Base-by-base conservation (phyloP, 139 green algal genomes). In the Chlorella ohadii region DNA sequence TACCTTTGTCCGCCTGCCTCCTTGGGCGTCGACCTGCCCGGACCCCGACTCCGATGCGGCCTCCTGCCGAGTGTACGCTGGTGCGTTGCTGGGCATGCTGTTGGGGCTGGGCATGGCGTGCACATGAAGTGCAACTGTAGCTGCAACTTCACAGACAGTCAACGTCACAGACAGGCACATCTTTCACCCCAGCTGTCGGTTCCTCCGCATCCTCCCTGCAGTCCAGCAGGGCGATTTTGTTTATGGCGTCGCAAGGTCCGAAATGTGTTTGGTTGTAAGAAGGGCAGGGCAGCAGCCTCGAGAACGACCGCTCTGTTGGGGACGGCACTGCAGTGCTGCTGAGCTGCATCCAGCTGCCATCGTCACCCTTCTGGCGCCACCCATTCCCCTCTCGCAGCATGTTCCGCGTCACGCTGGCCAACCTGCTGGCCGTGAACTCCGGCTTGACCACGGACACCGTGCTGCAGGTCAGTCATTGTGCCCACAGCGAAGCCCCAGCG, bases 41-140 rank as follows among this genome's bases (percentile, higher is more conserved):
- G 83, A 87, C 47, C 83, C 83, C 39, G 72, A 78, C 74, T 78
- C 72, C 19, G 55, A 67, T 22, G 83, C 56, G 31, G 36, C 72
- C 27, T 84, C 74, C 9, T 87, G 83, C 74, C 77, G 83, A n/a
- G 67, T 87, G 17, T 87, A 87, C 83, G 17, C 68, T 22, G 68
- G 68, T 75, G 38, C 23, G 38, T 51, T 38, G 6, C 38, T 44
- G 65, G 15, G 19, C 27, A 7, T 12, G 17, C 13, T 44, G 64
- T 4, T 22, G n/a, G n/a, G 4, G 16, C 3, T 27, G 44, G 65
- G 17, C 44, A 51, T 51, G 44, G 44, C 7, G 44, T 6, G 44
- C 44, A 9, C 7, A 51, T 16, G 44, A 51, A 9, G 44, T n/a
- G n/a, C n/a, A n/a, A n/a, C n/a, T n/a, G n/a, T n/a, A 51, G 44